phyloP scores from a whole-genome alignment of 306 rosid species.

The Fragaria iinumae region DNA sequence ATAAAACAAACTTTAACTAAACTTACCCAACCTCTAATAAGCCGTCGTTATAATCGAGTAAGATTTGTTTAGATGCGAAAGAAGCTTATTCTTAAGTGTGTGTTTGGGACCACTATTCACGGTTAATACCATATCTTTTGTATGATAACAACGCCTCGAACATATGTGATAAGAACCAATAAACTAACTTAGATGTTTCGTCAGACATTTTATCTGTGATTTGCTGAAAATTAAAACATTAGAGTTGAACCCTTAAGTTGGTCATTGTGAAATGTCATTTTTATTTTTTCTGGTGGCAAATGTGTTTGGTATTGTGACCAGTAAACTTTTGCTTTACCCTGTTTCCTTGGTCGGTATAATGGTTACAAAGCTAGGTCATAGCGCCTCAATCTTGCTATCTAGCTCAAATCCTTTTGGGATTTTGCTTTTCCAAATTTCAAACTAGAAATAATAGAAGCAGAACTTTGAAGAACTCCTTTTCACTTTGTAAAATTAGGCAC shows the following conservation, averaged over 20 bases:
- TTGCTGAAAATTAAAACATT: no score
- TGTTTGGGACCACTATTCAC: neutral
- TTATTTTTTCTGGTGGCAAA: neutral
- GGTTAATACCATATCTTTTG: neutral
- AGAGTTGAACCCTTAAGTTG: neutral
- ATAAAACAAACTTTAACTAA: neutral
- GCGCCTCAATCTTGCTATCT: conserved; percentile 9
- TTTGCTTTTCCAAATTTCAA: conserved; percentile 38
- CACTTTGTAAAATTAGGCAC: conserved; percentile 17
- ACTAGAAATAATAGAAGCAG: conserved; percentile 17
- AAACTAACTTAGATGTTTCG: no score
- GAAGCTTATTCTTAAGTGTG: neutral
- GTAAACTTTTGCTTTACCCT: neutral
- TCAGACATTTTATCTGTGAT: neutral
- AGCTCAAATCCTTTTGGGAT: conserved; percentile 24
- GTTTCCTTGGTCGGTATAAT: neutral
- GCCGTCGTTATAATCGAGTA: neutral
- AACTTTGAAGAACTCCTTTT: conserved; percentile 10
- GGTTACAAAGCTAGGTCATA: neutral
- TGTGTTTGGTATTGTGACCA: neutral
- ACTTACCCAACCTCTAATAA: neutral
- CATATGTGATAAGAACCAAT: neutral
- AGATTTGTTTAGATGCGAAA: neutral
- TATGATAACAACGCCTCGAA: neutral
- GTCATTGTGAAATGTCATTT: neutral